Percentiles rank a stretch among this genome's conserved stretches.
phyloP scores from a whole-genome alignment of 768 basidiomycete species.

The Tremella fuciformis region DNA sequence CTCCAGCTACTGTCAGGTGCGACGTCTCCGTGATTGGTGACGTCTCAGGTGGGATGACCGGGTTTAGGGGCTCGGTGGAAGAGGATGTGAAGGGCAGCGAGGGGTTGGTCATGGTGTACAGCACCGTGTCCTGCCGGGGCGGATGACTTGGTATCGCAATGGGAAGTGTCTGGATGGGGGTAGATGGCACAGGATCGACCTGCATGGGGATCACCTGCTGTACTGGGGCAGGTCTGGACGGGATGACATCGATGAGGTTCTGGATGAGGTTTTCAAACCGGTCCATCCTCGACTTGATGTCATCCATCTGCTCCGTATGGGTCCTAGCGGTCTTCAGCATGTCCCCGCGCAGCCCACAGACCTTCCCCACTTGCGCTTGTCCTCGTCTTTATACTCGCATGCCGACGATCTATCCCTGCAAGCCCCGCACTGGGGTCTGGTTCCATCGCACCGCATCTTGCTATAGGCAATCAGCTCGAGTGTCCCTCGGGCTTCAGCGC shows the following conservation, averaged over 20 bases:
- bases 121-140: not conserved
- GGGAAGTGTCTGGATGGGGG: not conserved
- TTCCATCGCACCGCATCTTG: constrained; percentile 26
- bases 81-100: not conserved
- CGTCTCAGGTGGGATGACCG: constrained; percentile 8
- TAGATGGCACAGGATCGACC: not conserved
- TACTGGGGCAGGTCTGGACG: not conserved
- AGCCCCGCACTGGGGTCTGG: constrained; percentile 13
- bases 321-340: constrained; percentile 10
- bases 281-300: constrained; percentile 23
- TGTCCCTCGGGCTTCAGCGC: not conserved
- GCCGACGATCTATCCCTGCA: constrained; percentile 14
- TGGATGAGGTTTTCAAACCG: constrained; percentile 21
- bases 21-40: constrained; percentile 16
- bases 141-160: not conserved
- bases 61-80: constrained; percentile 6
- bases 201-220: not conserved
- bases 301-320: constrained; percentile 22
- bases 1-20: constrained; percentile 6
- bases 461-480: not conserved
- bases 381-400: constrained; percentile 28
- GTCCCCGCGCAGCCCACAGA: not conserved
- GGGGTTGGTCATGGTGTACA: not conserved
- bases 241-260: constrained; percentile 7
- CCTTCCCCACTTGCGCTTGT: constrained; percentile 19